phyloP scores from a whole-genome alignment of 1,284 basidiomycete species.

The Gymnopus androsaceus region DNA sequence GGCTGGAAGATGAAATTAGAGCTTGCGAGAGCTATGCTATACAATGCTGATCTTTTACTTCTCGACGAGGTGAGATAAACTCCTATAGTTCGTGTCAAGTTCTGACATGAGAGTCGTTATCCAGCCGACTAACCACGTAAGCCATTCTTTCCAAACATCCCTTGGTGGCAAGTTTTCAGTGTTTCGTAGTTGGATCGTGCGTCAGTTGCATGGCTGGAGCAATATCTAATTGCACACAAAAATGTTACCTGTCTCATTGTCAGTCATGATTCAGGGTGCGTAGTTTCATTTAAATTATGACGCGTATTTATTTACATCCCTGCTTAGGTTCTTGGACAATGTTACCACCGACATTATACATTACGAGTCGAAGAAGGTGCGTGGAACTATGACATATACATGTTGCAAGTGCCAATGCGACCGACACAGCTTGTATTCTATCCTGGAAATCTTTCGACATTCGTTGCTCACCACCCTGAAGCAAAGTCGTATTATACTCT shows the following conservation, averaged over 20 bases:
- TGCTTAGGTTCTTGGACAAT: slow-evolving; percentile 88
- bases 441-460: slow-evolving; percentile 89
- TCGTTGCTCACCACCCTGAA: slow-evolving; percentile 91
- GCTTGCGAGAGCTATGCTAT: slow-evolving; percentile 92
- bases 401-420: no score
- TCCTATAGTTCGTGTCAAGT: background rate
- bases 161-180: slow-evolving; percentile 21
- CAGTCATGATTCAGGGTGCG: slow-evolving; percentile 94
- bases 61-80: slow-evolving; percentile 69
- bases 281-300: slow-evolving; percentile 3
- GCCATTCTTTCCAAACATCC: slow-evolving; percentile 31
- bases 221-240: slow-evolving; percentile 81
- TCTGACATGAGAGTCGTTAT: slow-evolving; percentile 19
- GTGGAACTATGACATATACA: no score
- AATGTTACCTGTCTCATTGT: slow-evolving; percentile 93
- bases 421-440: slow-evolving; percentile 83
- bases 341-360: slow-evolving; percentile 98
- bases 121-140: slow-evolving; percentile 90
- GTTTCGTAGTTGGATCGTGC: slow-evolving; percentile 73
- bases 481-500: slow-evolving; percentile 98
- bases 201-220: slow-evolving; percentile 93
- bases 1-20: slow-evolving; percentile 99
- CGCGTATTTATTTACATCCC: slow-evolving; percentile 17
- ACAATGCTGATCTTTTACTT: slow-evolving; percentile 92
- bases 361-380: slow-evolving; percentile 92